A percentile compares a stretch with the other conserved stretches of the same genome.
phyloP scores from a whole-genome alignment of 306 rosid genomes.

The Fagus crenata region DNA sequence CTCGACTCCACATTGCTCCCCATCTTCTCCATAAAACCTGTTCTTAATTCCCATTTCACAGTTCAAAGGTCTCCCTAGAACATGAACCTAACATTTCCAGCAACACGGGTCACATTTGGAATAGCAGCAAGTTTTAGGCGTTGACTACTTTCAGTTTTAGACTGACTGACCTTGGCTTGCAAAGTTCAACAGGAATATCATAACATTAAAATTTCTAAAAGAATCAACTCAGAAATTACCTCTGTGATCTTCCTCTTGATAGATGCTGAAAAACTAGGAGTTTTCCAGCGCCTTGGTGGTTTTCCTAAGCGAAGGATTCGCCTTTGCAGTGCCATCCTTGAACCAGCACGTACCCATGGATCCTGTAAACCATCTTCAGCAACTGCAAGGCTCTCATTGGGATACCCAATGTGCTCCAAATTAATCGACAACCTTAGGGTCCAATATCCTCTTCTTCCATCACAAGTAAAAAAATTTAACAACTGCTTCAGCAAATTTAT shows the following conservation, averaged over 20 bases:
- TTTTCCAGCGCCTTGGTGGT: constrained; percentile 97
- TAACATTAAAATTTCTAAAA: not conserved
- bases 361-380: constrained; percentile 78
- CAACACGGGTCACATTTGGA: constrained; percentile 12
- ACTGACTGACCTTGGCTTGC: constrained; percentile 1
- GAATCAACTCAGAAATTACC: constrained; percentile 46
- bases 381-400: constrained; percentile 72
- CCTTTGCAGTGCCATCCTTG: constrained; percentile 85
- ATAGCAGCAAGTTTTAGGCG: not conserved
- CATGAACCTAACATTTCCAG: constrained; percentile 52
- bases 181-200: constrained; percentile 14
- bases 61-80: constrained; percentile 86
- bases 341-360: constrained; percentile 87
- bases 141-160: not conserved
- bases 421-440: constrained; percentile 71
- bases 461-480: constrained; percentile 52
- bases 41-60: constrained; percentile 66
- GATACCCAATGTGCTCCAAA: constrained; percentile 74
- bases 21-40: constrained; percentile 92
- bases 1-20: constrained; percentile 90
- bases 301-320: constrained; percentile 83
- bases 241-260: constrained; percentile 67
- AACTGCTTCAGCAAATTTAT: constrained; percentile 56
- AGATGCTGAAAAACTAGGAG: constrained; percentile 69
- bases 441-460: constrained; percentile 91